Base-by-base conservation (phyloP, 331 rosid species). In the Erythrophleum ivorense region DNA sequence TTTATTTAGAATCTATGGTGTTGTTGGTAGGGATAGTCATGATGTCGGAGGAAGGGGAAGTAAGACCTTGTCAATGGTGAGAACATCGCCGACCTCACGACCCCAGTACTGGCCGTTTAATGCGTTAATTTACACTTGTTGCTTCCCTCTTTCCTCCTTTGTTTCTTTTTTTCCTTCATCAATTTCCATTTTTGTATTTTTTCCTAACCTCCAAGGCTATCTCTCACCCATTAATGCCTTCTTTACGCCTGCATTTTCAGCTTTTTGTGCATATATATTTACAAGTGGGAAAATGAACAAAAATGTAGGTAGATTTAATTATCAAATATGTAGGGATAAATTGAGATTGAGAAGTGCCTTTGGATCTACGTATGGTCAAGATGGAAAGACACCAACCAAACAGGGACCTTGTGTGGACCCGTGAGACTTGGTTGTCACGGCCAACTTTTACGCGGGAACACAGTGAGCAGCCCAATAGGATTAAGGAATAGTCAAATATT, bases 1-100 rank as follows among this genome's bases (percentile, higher is more conserved):
- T 12, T 3, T 66, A 33, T 75, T 77, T 29, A 67, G 69, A 57
- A 73, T 8, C 64, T 7, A 69, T 7, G 50, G 50, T 5, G 13
- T 71, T 49, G 64, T 70, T 16, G 76, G 36, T 49, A 29, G 80
- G 33, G 68, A 53, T 72, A 84, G 77, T 41, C 82, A 76, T 71
- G 88, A 48, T 71, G 82, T 33, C n/a, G 45, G 66, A 84, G 45
- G 14, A 48, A 16, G 41, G 21, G 58, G 9, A 67, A 62, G 57
- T 57, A 74, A 73, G 82, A 70, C 80, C 43, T 73, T 73, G 91
- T 87, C 91, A 81, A 80, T 79, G 83, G 76, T 60, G 48, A 14
- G 78, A 81, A 50, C 77, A 41, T 59, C 36, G 62, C 66, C 80
- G 70, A 9, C 86, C 86, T 31, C 87, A 64, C 79, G 54, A 54